Evolutionary conservation across 306 rosid species (phyloP), one percentile per base, ranked within the genome.

Genomic region (Mucuna pruriens): DNA sequence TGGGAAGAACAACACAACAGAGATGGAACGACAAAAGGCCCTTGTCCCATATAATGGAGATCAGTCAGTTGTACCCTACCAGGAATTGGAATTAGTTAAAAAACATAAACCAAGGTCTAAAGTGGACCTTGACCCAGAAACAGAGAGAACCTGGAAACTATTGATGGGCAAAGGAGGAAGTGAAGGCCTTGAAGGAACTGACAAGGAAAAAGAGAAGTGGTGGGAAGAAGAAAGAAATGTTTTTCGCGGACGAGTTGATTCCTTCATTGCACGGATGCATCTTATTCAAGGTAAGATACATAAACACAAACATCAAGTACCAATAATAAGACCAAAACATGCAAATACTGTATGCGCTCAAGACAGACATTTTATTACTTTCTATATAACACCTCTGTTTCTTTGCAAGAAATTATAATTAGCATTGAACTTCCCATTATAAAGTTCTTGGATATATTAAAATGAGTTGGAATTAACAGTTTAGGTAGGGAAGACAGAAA

Each of bases 241-340:
- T 77, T 95, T 95, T 68, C 93, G 67, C 19, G 97, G 98, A 79
- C 89, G 99, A 68, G 94, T 85, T 40, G 92, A 93, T 71, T 95
- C 97, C 71, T 93, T 93, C 86, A 91, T 93, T 85, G 99, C 98
- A 12, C 88, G 96, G 64, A 95, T 93, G 99, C 99, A 95, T 84
- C 98, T 95, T 64, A 95, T 95, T 78, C 99, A 91, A 95, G 99
- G 99, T 95, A 89, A 52, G 65, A 15, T 38, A 42, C 60, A 84
- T 84, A 66, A 51, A 60, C 83, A 76, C 44, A 72, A 72, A 82
- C 44, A 58, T 80, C 61, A 42, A 44, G 11, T 71, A 19, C 64
- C 17, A 82, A 69, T n/a, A 6, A 71, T 10, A 62, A 67, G 26
- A 69, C 73, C 39, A 83, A 45, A 34, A 55, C 70, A 13, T 64